Conservation (phyloP, 2,329 filamentous ascomycete species). For the Monosporascus sp. region DNA sequence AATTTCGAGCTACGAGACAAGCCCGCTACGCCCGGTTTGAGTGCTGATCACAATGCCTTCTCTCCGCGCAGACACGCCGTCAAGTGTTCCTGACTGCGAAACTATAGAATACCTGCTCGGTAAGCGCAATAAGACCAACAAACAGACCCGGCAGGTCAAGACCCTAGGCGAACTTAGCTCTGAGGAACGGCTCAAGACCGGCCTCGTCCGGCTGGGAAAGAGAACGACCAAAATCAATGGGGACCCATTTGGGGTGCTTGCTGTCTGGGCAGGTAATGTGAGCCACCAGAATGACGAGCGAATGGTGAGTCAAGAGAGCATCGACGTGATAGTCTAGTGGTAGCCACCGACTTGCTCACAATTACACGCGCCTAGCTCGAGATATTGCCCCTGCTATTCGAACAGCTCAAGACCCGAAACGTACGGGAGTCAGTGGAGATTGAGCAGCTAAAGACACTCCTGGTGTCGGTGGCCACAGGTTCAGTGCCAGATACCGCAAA, state of each 20-base stretch:
- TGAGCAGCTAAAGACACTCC: background rate
- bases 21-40: too few species aligned
- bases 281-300: background rate
- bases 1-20: too few species aligned
- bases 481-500: background rate
- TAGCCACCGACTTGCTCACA: too few species aligned
- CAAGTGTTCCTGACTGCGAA: background rate
- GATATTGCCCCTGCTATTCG: background rate
- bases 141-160: background rate
- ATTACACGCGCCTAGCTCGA: too few species aligned
- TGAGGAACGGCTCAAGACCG: background rate
- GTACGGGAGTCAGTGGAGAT: background rate
- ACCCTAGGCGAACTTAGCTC: background rate
- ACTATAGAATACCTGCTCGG: background rate
- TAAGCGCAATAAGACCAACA: background rate
- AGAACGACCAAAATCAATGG: background rate
- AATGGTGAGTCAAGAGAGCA: background rate
- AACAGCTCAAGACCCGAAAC: background rate
- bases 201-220: background rate
- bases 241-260: background rate
- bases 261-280: background rate
- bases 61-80: background rate
- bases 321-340: too few species aligned
- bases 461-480: background rate
- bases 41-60: background rate